Base-by-base conservation (phyloP, 2,329 filamentous ascomycete species). In the Diplodia mutila region DNA sequence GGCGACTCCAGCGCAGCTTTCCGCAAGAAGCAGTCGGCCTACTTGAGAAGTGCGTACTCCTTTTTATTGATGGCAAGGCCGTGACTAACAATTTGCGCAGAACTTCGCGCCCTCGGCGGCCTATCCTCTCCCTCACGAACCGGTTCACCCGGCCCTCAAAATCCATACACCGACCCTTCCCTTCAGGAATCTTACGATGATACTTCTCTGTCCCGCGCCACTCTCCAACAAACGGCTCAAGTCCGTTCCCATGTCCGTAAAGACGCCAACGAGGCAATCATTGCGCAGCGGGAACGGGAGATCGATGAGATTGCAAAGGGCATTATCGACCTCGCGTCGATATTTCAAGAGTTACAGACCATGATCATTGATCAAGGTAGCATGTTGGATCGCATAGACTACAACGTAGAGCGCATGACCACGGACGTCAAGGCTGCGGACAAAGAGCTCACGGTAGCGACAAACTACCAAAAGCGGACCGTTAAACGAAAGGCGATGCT, bases 281-380 rank as follows among this genome's bases (percentile, higher is more conserved):
- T 99, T 73, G 87, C 90, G 69, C 95, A 98, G 78, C 91, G 95
- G 70, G 95, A 99, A 80, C 90, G 91, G 49, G 95, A 98, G 79
- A 99, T 99, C 74, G 96, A 97, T 76, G 94, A 97, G 73, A 99
- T 99, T 70, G 95, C 95, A 2, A 94, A 97, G 77, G 94, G 95
- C 68, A 98, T 99, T 79, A 98, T 99, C 75, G 94, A 98, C 77
- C 84, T 99, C 8, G 92, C 94, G 4, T 95, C 97, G 77, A 92
- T 99, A 61, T 99, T 99, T 83, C 92, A 96, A 70, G 95, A 99
- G 75, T 83, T 99, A 34, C 95, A 99, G 80, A 90, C 86, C 57
- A 98, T 99, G 94, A 93, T 85, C 68, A 85, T 85, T 53, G 83
- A 85, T 69, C 83, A 85, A 70, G 83, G 83, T 32, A 84, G 79